Evolutionary conservation across 108 stramenopile genomes (phyloP).

Genomic region (Nannochloropsis gaditana): DNA sequence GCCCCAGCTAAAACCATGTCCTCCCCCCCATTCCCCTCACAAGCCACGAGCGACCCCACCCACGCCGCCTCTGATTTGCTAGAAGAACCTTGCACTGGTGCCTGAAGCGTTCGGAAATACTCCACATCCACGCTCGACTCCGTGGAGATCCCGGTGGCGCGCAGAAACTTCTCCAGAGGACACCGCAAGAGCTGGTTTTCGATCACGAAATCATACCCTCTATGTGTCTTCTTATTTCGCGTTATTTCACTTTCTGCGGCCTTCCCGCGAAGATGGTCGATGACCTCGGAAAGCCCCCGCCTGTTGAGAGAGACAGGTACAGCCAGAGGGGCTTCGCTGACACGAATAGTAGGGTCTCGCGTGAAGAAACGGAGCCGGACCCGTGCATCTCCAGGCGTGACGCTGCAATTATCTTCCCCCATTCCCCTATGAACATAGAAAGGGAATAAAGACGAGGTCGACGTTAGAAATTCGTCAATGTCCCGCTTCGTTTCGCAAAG

Average conservation of each 20-base stretch:
- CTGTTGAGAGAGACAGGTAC: conserved; percentile 3
- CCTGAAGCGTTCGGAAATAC: conserved; percentile 11
- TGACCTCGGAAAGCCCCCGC: conserved; percentile 25
- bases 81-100: not conserved
- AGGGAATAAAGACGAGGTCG: not conserved
- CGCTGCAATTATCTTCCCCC: not conserved
- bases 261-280: not conserved
- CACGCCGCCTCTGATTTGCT: not conserved
- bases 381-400: not conserved
- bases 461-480: not conserved
- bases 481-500: too few species aligned
- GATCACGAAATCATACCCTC: conserved; percentile 22
- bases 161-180: not conserved
- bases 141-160: conserved; percentile 14
- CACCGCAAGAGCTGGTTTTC: conserved; percentile 20
- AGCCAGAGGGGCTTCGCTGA: conserved; percentile 21
- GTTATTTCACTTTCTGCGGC: not conserved
- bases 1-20: not conserved
- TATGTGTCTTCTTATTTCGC: not conserved
- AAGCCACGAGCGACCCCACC: not conserved
- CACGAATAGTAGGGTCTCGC: not conserved
- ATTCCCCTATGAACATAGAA: not conserved
- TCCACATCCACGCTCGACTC: conserved; percentile 14
- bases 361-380: conserved; percentile 18
- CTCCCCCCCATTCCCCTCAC: not conserved